Evolutionary conservation across 441 rosid species (phyloP), one percentile per base, ranked within the genome.

Genomic region (Geranium incanum): DNA sequence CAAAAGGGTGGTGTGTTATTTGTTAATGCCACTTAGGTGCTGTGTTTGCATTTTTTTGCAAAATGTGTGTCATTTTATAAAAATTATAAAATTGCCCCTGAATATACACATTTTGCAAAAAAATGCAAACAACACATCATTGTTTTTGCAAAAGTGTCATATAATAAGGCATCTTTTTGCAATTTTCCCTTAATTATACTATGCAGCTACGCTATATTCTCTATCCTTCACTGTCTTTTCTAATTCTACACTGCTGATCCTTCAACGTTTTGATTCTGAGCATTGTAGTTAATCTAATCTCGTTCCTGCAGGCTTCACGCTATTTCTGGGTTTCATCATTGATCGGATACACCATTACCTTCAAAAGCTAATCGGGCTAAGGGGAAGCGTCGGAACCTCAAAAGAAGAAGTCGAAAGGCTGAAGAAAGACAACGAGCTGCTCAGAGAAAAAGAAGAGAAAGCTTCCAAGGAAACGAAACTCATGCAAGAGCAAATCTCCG

Each of bases 281-380:
- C 33, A 28, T 28, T 28, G 33, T 28, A 2, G 33, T 28, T 74
- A 23, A 48, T 43, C 48, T 41, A 66, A 68, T 68, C 72, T 45
- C 45, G 19, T 70, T 78, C 60, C 71, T 87, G 86, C 87, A 94
- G 99, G 99, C 68, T 93, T 92, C 57, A 87, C 93, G 3, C 80
- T 92, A 8, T 92, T 92, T 75, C 95, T 94, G 0, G 99, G 99
- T 9, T 92, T 94, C 80, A 71, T 94, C 63, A 87, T 94, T 55
- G 97, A 92, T 67, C 87, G 99, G 0, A 80, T 89, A 83, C 99
- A 95, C 70, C 94, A 89, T 64, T 95, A 89, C 79, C 89, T 90
- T 45, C 81, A 76, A 66, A 94, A 90, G 84, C 91, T 94, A 55
- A 79, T 89, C 52, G 78, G 68, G 0, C n/a, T 92, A 66, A 89